Evolutionary conservation across 352 stramenopile genomes (phyloP), one percentile per base, ranked within the genome.

Genomic region (Pythium guiyangense): DNA sequence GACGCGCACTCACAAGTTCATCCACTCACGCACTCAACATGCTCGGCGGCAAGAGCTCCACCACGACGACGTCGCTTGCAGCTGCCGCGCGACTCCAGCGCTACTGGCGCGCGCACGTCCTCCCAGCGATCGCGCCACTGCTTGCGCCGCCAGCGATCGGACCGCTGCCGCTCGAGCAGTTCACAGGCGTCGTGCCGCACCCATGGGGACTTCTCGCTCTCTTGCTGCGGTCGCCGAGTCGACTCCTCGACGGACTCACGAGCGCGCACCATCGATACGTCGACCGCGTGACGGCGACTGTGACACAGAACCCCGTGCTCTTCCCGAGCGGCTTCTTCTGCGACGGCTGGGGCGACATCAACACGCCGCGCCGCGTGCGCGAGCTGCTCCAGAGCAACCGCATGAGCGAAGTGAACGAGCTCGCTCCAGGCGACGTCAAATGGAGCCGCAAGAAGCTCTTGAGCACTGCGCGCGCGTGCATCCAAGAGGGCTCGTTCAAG

Each of bases 241-340:
- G 79, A 6, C 52, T 86, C 6, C 62, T 92, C 40, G 76, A 92
- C 58, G 55, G 64, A 2, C 58, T 88, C 40, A 92, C 78, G 22
- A 73, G 64, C 37, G 66, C 62, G 22, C 83, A 92, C 59, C 83
- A 92, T 44, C 73, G 77, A 27, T 88, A 85, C 40, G 64, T 90
- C 49, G 83, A 92, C 60, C 74, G 74, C 47, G 60, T 68, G 26
- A 81, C 76, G n/a, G 83, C 79, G n/a, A 66, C 69, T 27, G 66
- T 92, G 39, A 90, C 83, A 44, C 83, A 92, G 50, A 86, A 82
- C 62, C 67, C 78, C 15, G 54, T 90, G 44, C 58, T 92, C n/a
- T 92, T 90, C 51, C 83, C 83, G 2, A 70, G 77, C 26, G 83
- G 83, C 26, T 92, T 90, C 66, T 92, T 92, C 64, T 84, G 74